These are phyloP conservation scores for Claviceps purpurea DNA, from an alignment of 2,329 filamentous ascomycete species.

Conservation along the genomic window DNA sequence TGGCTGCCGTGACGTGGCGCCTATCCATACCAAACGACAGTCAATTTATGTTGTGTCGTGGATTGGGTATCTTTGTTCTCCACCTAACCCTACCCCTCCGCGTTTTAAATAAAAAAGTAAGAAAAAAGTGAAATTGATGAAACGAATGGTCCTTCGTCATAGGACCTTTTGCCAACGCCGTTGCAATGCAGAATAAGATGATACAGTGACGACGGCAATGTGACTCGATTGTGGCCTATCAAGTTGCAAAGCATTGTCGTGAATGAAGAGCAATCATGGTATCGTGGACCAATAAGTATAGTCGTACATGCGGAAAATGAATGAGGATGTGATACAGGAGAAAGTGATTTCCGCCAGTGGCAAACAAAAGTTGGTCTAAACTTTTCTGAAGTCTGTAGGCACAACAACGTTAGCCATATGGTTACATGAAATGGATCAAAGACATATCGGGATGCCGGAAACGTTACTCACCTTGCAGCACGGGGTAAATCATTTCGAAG, in stretches of 20 bases:
- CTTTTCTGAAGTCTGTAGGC: slow-evolving; percentile 41
- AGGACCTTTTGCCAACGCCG: slow-evolving; percentile 36
- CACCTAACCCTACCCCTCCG: slow-evolving; percentile 20
- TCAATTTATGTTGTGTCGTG: slow-evolving; percentile 29
- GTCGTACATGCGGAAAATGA: slow-evolving; percentile 24
- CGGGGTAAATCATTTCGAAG: slow-evolving; percentile 94
- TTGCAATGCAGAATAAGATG: slow-evolving; percentile 39
- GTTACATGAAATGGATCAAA: neutral
- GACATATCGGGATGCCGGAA: neutral
- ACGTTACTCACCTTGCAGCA: slow-evolving; percentile 59
- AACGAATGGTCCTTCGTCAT: slow-evolving; percentile 15
- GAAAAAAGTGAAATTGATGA: slow-evolving; percentile 8
- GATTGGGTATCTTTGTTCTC: slow-evolving; percentile 24
- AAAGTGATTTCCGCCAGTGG: slow-evolving; percentile 3
- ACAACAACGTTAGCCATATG: neutral
- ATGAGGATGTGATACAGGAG: slow-evolving; percentile 9
- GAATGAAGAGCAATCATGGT: slow-evolving; percentile 28
- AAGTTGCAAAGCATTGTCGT: slow-evolving; percentile 3
- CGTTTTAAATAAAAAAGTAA: slow-evolving; percentile 1
- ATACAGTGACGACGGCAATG: slow-evolving; percentile 20
- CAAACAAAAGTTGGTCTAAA: slow-evolving; percentile 22
- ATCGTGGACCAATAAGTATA: slow-evolving; percentile 31
- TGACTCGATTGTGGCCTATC: slow-evolving; percentile 14
- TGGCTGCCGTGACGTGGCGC: slow-evolving; percentile 7
- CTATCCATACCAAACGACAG: slow-evolving; percentile 13